phyloP scores from a whole-genome alignment of 2,329 filamentous ascomycete genomes.

The Alternaria gaisen region DNA sequence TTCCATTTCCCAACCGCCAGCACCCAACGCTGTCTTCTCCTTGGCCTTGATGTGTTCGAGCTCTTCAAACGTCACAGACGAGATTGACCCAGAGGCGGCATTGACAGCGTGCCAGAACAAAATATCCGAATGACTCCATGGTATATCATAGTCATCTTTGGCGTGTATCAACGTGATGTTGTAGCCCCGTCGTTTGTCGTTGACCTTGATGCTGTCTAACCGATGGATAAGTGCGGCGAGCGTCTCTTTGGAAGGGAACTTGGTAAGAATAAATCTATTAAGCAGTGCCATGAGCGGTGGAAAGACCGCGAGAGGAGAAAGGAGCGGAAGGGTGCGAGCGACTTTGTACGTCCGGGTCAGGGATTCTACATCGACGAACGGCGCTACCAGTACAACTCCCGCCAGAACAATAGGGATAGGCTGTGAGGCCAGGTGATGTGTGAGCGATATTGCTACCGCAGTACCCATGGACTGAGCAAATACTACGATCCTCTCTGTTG shows the following conservation, averaged over 20 bases:
- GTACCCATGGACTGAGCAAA: conserved; percentile 69
- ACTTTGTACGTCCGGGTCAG: conserved; percentile 67
- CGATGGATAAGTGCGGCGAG: conserved; percentile 56
- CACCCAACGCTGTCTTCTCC: conserved; percentile 50
- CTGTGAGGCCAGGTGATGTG: conserved; percentile 55
- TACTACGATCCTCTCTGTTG: conserved; percentile 64
- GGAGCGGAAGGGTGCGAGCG: conserved; percentile 63
- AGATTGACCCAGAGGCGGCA: conserved; percentile 48
- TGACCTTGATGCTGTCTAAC: conserved; percentile 35
- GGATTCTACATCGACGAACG: conserved; percentile 64
- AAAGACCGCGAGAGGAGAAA: conserved; percentile 61
- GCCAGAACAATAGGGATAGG: conserved; percentile 59
- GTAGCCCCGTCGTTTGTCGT: conserved; percentile 51
- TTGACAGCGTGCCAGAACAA: conserved; percentile 66
- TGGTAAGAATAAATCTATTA: conserved; percentile 58
- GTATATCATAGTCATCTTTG: conserved; percentile 63
- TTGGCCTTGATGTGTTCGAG: too few species aligned
- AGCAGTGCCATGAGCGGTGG: conserved; percentile 55
- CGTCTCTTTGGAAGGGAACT: conserved; percentile 62
- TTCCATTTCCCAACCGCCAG: conserved; percentile 61
- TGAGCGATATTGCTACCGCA: conserved; percentile 59
- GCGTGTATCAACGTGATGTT: conserved; percentile 61
- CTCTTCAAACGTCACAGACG: conserved; percentile 52
- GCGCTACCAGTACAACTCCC: conserved; percentile 65
- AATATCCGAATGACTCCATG: conserved; percentile 59